A percentile compares a stretch with the other conserved stretches of the same genome.
Conservation (phyloP, 177 flowering plant species). For the Vitis hybrid region DNA sequence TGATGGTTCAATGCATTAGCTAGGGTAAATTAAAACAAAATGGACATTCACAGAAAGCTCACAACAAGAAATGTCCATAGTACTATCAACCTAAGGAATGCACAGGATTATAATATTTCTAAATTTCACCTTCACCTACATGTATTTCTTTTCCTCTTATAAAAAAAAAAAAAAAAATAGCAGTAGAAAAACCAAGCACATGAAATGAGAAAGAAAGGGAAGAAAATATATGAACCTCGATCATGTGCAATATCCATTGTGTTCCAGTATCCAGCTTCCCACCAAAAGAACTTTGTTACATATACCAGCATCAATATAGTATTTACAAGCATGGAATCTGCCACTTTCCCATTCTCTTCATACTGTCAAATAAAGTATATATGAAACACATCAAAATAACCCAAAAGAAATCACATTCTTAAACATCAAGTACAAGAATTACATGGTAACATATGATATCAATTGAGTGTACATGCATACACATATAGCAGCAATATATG, state of each 20-base stretch:
- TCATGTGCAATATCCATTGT: constrained; percentile 99
- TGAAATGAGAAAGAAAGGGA: no score
- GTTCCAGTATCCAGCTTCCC: constrained; percentile 99
- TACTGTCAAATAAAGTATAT: constrained; percentile 45
- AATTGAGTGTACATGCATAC: no score
- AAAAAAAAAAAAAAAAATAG: neutral
- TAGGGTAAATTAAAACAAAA: neutral
- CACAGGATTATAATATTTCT: neutral
- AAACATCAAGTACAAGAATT: neutral
- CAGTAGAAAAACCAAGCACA: neutral
- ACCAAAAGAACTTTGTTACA: constrained; percentile 93
- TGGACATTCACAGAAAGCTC: neutral
- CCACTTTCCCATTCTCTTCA: constrained; percentile 69
- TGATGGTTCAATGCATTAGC: no score
- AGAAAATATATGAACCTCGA: constrained; percentile 59
- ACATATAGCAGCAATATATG: no score
- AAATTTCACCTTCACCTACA: neutral
- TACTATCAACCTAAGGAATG: neutral
- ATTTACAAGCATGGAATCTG: constrained; percentile 95
- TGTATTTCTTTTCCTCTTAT: neutral
- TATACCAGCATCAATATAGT: constrained; percentile 83
- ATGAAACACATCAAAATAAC: constrained; percentile 5
- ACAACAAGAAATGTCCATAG: neutral
- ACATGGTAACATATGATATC: no score
- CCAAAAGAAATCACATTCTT: neutral